A percentile compares a stretch with the other conserved stretches of the same genome.
Evolutionary conservation across 352 stramenopile species (phyloP).

Genomic region (Phytophthora pseudosyringae): DNA sequence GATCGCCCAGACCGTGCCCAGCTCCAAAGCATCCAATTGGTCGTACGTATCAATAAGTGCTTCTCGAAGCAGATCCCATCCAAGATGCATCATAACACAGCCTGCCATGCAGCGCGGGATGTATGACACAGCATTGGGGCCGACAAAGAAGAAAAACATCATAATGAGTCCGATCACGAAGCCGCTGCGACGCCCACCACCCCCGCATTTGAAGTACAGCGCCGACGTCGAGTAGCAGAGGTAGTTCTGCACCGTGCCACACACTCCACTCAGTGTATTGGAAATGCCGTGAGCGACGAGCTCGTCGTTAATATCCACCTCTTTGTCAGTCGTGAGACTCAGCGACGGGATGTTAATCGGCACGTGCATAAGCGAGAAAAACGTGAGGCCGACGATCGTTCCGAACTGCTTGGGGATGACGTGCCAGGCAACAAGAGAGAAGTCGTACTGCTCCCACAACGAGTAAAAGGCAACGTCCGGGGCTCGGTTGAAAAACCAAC

Average conservation of each 20-base stretch:
- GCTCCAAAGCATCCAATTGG: slow-evolving; percentile 91
- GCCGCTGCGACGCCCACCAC: slow-evolving; percentile 66
- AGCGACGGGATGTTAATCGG: slow-evolving; percentile 95
- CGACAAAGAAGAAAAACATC: slow-evolving; percentile 90
- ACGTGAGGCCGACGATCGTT: slow-evolving; percentile 86
- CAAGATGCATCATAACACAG: slow-evolving; percentile 92
- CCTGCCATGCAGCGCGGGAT: slow-evolving; percentile 94
- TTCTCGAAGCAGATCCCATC: slow-evolving; percentile 90
- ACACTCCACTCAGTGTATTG: slow-evolving; percentile 88
- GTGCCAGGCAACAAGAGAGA: slow-evolving; percentile 66
- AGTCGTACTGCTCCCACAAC: slow-evolving; percentile 80
- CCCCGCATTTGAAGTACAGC: slow-evolving; percentile 91
- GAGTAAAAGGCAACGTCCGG: slow-evolving; percentile 76
- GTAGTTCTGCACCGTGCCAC: slow-evolving; percentile 92
- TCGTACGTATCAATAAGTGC: slow-evolving; percentile 89
- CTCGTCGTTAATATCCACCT: slow-evolving; percentile 94
- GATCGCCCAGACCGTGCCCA: slow-evolving; percentile 92
- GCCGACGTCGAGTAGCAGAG: slow-evolving; percentile 89
- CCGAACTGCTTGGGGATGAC: slow-evolving; percentile 78
- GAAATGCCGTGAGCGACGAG: slow-evolving; percentile 93
- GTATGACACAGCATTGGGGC: slow-evolving; percentile 83
- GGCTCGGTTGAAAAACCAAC: slow-evolving; percentile 81
- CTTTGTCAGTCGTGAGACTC: slow-evolving; percentile 80
- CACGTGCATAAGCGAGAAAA: slow-evolving; percentile 96
- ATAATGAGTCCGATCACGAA: slow-evolving; percentile 73